phyloP scores from a whole-genome alignment of 106 monocot species.

The Platanthera zijinensis region DNA sequence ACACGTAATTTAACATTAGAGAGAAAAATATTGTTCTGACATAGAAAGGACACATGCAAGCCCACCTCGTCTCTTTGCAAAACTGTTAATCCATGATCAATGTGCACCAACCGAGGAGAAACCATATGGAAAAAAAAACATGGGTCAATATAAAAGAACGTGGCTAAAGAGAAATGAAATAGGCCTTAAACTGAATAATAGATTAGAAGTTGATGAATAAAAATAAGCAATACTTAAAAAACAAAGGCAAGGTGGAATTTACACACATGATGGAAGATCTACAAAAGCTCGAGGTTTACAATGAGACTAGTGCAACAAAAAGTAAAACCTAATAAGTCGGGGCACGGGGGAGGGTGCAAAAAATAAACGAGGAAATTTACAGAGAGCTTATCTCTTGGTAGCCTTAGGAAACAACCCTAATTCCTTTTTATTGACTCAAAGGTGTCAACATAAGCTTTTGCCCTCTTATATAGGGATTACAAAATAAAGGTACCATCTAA shows the following conservation, averaged over 20 bases:
- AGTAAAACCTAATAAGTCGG: not conserved
- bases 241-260: not conserved
- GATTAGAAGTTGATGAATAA: not conserved
- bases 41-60: not conserved
- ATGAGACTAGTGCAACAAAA: not conserved
- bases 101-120: slow-evolving; percentile 17
- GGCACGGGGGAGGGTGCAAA: too few species aligned
- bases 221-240: not conserved
- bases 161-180: not conserved
- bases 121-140: slow-evolving; percentile 7
- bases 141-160: not conserved
- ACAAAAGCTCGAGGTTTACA: not conserved
- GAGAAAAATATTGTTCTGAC: not conserved
- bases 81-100: slow-evolving; percentile 40
- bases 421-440: too few species aligned
- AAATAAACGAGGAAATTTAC: too few species aligned
- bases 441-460: too few species aligned
- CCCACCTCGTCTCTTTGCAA: slow-evolving; percentile 87
- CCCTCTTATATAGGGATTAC: too few species aligned
- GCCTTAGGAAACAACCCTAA: too few species aligned
- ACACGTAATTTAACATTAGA: not conserved
- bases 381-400: too few species aligned
- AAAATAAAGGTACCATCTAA: too few species aligned
- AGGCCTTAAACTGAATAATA: not conserved
- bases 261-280: not conserved